phyloP scores from a whole-genome alignment of 768 basidiomycete genomes.

The Hebeloma cylindrosporum region DNA sequence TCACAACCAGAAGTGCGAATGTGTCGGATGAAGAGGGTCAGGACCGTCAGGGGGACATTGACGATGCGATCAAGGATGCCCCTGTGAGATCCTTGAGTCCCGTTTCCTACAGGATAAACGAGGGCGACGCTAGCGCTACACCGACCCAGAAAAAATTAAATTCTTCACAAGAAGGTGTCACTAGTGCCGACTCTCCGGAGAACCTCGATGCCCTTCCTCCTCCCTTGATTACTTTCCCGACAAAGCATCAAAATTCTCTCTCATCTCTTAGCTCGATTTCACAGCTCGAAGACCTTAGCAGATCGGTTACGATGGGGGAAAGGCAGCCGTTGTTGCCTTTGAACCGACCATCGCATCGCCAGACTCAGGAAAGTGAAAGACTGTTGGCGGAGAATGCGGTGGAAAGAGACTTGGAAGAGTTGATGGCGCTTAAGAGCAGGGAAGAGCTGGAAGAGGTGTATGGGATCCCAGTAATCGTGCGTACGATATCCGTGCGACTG shows the following conservation, averaged over 20 bases:
- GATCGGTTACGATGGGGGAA: conserved; percentile 22
- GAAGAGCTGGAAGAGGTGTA: conserved; percentile 81
- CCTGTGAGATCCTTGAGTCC: too few species aligned
- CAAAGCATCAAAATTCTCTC: conserved; percentile 2
- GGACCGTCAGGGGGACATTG: too few species aligned
- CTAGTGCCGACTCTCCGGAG: too few species aligned
- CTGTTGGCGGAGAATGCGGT: conserved; percentile 38
- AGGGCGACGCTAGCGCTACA: too few species aligned
- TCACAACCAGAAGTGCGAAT: too few species aligned
- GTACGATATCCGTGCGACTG: conserved; percentile 30
- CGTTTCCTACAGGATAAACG: too few species aligned
- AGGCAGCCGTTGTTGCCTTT: conserved; percentile 35
- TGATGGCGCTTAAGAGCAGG: conserved; percentile 60
- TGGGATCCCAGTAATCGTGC: conserved; percentile 75
- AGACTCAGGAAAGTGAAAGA: conserved; percentile 20
- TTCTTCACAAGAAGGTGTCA: too few species aligned
- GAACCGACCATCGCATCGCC: conserved; percentile 9
- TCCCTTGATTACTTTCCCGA: too few species aligned
- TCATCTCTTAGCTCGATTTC: background rate
- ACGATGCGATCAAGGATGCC: too few species aligned
- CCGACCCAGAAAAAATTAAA: too few species aligned
- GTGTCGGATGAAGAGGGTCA: too few species aligned
- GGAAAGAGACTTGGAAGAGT: conserved; percentile 64
- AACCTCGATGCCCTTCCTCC: too few species aligned
- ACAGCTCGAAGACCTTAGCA: background rate